Evolutionary conservation across 106 monocot genomes (phyloP).

Genomic region (Dendrobium catenatum): DNA sequence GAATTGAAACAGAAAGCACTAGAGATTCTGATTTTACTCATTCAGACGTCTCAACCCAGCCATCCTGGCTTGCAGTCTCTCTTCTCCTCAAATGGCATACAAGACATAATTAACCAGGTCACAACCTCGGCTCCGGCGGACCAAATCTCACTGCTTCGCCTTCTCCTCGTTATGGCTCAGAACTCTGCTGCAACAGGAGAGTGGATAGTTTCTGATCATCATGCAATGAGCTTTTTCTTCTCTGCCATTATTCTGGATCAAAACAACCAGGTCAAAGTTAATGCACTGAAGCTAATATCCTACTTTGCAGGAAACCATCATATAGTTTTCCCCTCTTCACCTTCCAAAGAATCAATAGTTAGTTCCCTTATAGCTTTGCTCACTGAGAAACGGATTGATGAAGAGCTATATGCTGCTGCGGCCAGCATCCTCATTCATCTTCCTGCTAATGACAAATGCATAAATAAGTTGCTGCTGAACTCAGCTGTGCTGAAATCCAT

Average conservation of each 20-base stretch:
- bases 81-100: slow-evolving; percentile 12
- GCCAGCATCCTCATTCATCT: slow-evolving; percentile 11
- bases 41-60: neutral
- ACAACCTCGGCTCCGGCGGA: neutral
- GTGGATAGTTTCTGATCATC: neutral
- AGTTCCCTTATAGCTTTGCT: neutral
- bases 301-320: slow-evolving; percentile 5
- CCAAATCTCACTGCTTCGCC: slow-evolving; percentile 2
- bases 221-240: neutral
- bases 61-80: slow-evolving; percentile 2
- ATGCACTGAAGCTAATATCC: slow-evolving; percentile 7
- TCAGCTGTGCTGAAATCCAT: slow-evolving; percentile 4
- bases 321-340: slow-evolving; percentile 3
- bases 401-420: slow-evolving; percentile 6
- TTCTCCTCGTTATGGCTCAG: slow-evolving; percentile 2
- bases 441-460: neutral
- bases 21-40: slow-evolving; percentile 11
- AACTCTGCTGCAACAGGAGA: slow-evolving; percentile 5
- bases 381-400: neutral
- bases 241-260: neutral
- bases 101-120: neutral
- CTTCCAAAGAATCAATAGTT: neutral
- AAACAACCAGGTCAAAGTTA: neutral
- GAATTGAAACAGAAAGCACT: slow-evolving; percentile 7
- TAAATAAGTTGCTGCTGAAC: slow-evolving; percentile 8